Conservation (phyloP, 2,329 filamentous ascomycete species). For the Myriosclerotinia duriaeana region DNA sequence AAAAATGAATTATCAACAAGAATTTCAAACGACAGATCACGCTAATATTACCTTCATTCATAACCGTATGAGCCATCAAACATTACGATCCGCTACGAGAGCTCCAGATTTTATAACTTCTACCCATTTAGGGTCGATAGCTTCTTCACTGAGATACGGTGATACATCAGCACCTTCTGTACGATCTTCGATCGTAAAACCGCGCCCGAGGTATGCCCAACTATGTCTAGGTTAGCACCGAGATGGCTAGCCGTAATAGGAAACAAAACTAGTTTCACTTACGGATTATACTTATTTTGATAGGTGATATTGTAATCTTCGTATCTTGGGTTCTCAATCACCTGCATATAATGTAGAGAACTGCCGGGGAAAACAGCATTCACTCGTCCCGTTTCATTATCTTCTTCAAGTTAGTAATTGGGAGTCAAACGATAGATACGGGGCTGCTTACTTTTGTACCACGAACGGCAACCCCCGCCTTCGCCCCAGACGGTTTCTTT, state of each 20-base stretch:
- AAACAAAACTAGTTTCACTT: background rate
- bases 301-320: conserved; percentile 50
- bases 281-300: conserved; percentile 28
- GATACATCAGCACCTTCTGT: conserved; percentile 15
- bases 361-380: conserved; percentile 52
- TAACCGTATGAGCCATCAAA: too few relatives aligned
- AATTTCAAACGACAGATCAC: background rate
- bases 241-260: too few relatives aligned
- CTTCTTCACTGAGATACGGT: conserved; percentile 17
- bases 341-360: conserved; percentile 50
- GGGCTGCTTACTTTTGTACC: conserved; percentile 33
- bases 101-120: conserved; percentile 12
- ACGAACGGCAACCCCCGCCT: conserved; percentile 43
- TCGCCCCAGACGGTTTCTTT: conserved; percentile 53
- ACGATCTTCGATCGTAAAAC: conserved; percentile 12
- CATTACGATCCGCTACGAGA: background rate
- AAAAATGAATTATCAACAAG: background rate
- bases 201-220: conserved; percentile 22
- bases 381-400: conserved; percentile 49
- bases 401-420: conserved; percentile 26
- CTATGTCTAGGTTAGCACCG: conserved; percentile 1
- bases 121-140: conserved; percentile 17
- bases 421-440: background rate
- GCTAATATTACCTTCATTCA: background rate
- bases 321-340: conserved; percentile 44